Base-by-base conservation (phyloP, 2,329 filamentous ascomycete genomes). In the Hypoxylon sp. region DNA sequence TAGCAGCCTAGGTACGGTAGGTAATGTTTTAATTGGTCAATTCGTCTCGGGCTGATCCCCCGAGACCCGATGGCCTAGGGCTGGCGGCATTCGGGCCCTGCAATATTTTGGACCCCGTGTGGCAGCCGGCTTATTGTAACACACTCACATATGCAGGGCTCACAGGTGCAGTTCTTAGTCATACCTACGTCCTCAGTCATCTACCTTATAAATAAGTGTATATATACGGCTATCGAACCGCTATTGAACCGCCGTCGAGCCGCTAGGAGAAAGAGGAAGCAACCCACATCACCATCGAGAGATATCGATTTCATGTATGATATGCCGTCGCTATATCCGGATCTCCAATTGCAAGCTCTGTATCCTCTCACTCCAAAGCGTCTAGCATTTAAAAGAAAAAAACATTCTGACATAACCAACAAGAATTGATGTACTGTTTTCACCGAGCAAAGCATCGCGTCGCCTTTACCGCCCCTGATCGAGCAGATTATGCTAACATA, bases 101-200 rank as follows among this genome's bases (percentile, higher is more conserved):
- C 36, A 14, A 41, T 41, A 36, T 48, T n/a, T 30, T 38, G 14
- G 28, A n/a, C 13, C 30, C 50, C 21, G 13, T 23, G 59, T 59
- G 30, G 43, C 28, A 63, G 45, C 58, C 59, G 66, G 63, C 45
- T 63, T 66, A 63, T 50, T 43, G 11, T 34, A 36, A 23, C 14
- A 52, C 28, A 30, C 28, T 55, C 32, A 2, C 19, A 23, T 38
- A 60, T 52, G 52, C 32, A 65, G 11, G 41, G 34, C 36, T 6
- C 6, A n/a, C n/a, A n/a, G n/a, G n/a, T n/a, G n/a, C n/a, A n/a
- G n/a, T 23, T 5, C 23, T 59, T 56, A 59, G 45, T 57, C 46
- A 53, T 51, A 41, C 28, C 13, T 60, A 48, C 6, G 34, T 46
- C 17, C 32, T 23, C 14, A 36, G 30, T 30, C 32, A 23, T 17